A percentile compares a stretch with the other conserved stretches of the same genome.
phyloP scores from a whole-genome alignment of 306 rosid genomes.

The Inga leiocalycina region DNA sequence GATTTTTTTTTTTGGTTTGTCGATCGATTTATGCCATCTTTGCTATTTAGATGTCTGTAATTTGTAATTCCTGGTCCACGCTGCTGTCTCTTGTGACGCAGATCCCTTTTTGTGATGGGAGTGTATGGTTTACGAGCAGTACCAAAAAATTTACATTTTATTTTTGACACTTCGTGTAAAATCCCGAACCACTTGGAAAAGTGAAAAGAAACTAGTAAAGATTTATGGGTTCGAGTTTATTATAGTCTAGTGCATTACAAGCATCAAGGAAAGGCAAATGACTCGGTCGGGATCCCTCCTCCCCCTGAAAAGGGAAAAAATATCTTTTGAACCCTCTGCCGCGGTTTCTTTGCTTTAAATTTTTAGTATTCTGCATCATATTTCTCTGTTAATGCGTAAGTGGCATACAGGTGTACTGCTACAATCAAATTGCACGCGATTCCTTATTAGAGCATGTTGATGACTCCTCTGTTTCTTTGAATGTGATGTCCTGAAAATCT shows the following conservation, averaged over 20 bases:
- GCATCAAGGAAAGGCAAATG: background rate
- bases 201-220: slow-evolving; percentile 14
- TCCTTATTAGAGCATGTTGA: background rate
- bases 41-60: background rate
- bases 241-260: slow-evolving; percentile 7
- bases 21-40: background rate
- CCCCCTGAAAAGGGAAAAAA: background rate
- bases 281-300: background rate
- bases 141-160: background rate
- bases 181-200: background rate
- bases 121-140: background rate
- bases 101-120: background rate
- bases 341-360: background rate
- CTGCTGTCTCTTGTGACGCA: background rate
- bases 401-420: background rate
- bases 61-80: background rate
- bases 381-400: background rate
- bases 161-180: background rate
- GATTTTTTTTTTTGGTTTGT: background rate
- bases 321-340: background rate
- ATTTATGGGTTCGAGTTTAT: slow-evolving; percentile 1
- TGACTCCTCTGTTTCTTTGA: background rate
- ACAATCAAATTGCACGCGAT: background rate
- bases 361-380: background rate
- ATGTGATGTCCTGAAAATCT: background rate